phyloP scores from a whole-genome alignment of 177 flowering plant species.

The Telopea speciosissima region DNA sequence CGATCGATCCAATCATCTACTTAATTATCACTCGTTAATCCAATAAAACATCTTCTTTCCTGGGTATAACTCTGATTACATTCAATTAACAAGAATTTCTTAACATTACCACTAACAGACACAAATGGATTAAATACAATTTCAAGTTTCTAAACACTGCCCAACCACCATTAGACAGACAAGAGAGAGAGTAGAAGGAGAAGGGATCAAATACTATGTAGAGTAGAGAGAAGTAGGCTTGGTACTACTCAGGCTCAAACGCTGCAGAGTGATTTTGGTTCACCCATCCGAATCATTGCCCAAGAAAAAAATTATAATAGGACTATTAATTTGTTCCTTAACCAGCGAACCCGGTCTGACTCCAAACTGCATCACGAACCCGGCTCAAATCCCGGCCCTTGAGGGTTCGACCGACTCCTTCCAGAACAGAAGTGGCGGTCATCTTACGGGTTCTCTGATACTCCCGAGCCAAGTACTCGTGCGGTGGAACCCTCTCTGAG shows the following conservation, averaged over 20 bases:
- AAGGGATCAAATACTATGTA: neutral
- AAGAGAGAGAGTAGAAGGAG: too few relatives aligned
- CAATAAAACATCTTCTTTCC: too few relatives aligned
- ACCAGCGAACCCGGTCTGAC: conserved; percentile 80
- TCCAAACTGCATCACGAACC: conserved; percentile 87
- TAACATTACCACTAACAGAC: too few relatives aligned
- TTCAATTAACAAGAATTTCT: too few relatives aligned
- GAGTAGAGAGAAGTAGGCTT: neutral
- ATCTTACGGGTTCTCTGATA: conserved; percentile 31
- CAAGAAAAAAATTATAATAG: conserved; percentile 11
- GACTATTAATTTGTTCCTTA: conserved; percentile 11
- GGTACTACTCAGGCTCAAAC: conserved; percentile 25
- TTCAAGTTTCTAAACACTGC: neutral
- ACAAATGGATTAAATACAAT: neutral
- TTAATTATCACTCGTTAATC: too few relatives aligned
- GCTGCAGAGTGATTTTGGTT: conserved; percentile 20
- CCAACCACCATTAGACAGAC: neutral
- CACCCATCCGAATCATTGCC: conserved; percentile 38
- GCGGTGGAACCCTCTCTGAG: conserved; percentile 71
- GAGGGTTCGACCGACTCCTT: conserved; percentile 80
- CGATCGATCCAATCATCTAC: too few relatives aligned
- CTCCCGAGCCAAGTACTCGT: conserved; percentile 53
- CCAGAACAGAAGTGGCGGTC: conserved; percentile 60
- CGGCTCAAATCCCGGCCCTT: conserved; percentile 87
- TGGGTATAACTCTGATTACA: too few relatives aligned